phyloP scores from a whole-genome alignment of 768 basidiomycete genomes.

The Tylopilus plumbeoviolaceoides region DNA sequence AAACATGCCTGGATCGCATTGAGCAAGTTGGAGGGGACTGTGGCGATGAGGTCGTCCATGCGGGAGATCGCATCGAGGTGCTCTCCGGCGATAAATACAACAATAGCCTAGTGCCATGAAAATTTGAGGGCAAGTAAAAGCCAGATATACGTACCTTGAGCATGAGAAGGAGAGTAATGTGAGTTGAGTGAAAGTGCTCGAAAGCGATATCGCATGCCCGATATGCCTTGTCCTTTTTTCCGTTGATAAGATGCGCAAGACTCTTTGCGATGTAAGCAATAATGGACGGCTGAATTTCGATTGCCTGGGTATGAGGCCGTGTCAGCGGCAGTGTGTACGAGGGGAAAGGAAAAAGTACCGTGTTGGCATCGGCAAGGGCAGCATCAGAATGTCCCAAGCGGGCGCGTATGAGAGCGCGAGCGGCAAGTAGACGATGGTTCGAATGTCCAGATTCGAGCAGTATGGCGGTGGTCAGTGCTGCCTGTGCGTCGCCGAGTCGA shows the following conservation, averaged over 20 bases:
- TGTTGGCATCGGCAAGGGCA: no score
- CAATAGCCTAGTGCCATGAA: neutral
- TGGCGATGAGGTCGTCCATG: neutral
- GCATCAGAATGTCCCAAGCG: no score
- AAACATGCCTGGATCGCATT: neutral
- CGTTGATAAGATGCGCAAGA: no score
- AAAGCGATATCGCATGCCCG: neutral
- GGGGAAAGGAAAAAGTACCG: no score
- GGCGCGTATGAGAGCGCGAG: no score
- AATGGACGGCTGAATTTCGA: no score
- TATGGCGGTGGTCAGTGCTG: no score
- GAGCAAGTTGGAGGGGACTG: neutral
- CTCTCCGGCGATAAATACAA: neutral
- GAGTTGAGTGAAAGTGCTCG: neutral
- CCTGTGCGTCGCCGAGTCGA: neutral
- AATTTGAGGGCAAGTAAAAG: neutral
- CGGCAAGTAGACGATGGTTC: neutral
- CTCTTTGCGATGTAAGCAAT: no score
- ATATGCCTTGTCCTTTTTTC: neutral
- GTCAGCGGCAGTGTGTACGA: no score
- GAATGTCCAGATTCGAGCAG: neutral
- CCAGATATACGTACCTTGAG: neutral
- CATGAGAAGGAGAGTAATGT: neutral
- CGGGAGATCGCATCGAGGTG: neutral
- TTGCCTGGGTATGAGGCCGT: no score